These are phyloP conservation scores for Crucibulum laeve DNA, from an alignment of 768 basidiomycete genomes.

Conservation along the genomic window DNA sequence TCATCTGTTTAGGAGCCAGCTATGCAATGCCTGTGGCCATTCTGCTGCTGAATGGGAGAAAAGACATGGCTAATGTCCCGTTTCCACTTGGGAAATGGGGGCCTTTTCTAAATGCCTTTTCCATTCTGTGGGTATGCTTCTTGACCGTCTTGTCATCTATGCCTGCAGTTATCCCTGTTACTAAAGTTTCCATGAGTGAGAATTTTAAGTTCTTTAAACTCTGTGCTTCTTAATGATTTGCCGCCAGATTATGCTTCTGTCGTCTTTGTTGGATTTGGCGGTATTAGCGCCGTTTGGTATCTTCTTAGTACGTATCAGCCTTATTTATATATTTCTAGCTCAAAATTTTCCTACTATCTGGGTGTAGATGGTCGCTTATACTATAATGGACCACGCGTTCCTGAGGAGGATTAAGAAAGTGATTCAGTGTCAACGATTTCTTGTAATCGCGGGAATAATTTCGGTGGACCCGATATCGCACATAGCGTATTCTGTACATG, in stretches of 20 bases:
- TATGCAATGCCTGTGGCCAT: constrained; percentile 61
- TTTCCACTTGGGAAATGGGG: constrained; percentile 47
- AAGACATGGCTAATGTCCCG: constrained; percentile 42
- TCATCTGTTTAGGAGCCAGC: constrained; percentile 60
- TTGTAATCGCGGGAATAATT: too few relatives aligned
- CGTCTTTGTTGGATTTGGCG: constrained; percentile 59
- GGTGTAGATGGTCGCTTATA: constrained; percentile 35
- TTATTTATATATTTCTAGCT: not conserved
- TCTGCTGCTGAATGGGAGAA: constrained; percentile 39
- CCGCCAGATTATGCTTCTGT: constrained; percentile 62
- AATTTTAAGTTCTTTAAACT: too few relatives aligned
- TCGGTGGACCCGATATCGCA: too few relatives aligned
- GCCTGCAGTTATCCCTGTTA: constrained; percentile 59
- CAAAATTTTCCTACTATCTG: not conserved
- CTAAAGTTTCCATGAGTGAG: constrained; percentile 42
- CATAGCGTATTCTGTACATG: too few relatives aligned
- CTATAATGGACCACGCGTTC: constrained; percentile 39
- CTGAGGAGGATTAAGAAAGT: too few relatives aligned
- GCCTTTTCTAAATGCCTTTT: constrained; percentile 38
- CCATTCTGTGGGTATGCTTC: constrained; percentile 55
- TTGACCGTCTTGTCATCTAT: constrained; percentile 66
- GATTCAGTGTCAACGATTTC: too few relatives aligned
- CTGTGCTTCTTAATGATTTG: not conserved
- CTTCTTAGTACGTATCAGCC: constrained; percentile 49
- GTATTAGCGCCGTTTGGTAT: constrained; percentile 60